These are phyloP conservation scores for Jasminum sambac DNA, from an alignment of 257 asterid genomes.

Conservation along the genomic window DNA sequence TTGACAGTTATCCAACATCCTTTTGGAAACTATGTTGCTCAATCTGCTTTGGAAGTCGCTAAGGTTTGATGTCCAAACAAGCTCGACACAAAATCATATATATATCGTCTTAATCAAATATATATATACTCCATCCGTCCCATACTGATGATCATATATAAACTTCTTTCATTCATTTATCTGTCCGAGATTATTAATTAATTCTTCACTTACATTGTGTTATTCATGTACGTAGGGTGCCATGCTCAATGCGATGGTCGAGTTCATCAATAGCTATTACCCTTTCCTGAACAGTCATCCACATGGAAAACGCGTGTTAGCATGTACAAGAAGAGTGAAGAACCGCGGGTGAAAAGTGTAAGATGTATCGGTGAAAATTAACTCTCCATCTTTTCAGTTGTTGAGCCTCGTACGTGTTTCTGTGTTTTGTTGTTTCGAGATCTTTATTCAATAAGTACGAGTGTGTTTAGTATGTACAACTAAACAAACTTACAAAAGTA, in stretches of 20 bases:
- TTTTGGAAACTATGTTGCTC: conserved; percentile 47
- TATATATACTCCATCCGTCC: too few relatives aligned
- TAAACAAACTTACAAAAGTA: background rate
- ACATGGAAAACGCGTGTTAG: conserved; percentile 1
- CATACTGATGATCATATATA: too few relatives aligned
- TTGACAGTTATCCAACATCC: conserved; percentile 45
- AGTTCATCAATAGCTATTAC: background rate
- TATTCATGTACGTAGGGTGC: background rate
- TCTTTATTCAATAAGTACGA: background rate
- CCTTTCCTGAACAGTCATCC: conserved; percentile 4
- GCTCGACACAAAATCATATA: too few relatives aligned
- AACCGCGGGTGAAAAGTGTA: background rate
- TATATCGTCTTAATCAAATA: too few relatives aligned
- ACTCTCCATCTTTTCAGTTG: background rate
- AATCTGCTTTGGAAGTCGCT: conserved; percentile 43
- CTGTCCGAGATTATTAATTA: too few relatives aligned
- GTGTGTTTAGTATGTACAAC: background rate
- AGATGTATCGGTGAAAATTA: too few relatives aligned
- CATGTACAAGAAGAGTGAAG: background rate
- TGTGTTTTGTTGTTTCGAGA: background rate
- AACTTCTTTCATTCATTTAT: too few relatives aligned
- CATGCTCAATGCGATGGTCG: background rate
- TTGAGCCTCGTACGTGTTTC: background rate
- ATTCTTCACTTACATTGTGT: background rate
- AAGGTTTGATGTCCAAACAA: conserved; percentile 24